Conservation (phyloP, 805 yeast genomes). For the Candida montana region DNA sequence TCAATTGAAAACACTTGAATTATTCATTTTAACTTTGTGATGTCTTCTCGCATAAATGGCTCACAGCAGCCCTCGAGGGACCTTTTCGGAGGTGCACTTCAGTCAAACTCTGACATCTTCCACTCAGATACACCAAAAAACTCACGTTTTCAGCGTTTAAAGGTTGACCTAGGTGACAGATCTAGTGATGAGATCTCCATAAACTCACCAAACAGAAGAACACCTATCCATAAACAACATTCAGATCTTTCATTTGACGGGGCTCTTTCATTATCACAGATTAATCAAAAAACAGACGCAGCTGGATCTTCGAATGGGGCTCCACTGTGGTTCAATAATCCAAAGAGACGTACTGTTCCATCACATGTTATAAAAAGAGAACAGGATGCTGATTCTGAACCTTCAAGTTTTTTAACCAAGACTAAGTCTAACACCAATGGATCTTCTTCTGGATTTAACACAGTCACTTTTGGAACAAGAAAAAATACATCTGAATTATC, state of each 20-base stretch:
- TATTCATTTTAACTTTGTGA: too few relatives aligned
- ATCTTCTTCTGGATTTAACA: constrained; percentile 30
- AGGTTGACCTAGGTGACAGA: constrained; percentile 16
- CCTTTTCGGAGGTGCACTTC: constrained; percentile 21
- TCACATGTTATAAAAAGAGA: constrained; percentile 41
- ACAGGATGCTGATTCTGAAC: constrained; percentile 18
- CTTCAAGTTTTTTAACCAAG: constrained; percentile 20
- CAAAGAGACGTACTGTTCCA: constrained; percentile 44
- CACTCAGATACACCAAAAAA: constrained; percentile 14
- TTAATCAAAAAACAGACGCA: constrained; percentile 20
- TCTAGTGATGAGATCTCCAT: constrained; percentile 18
- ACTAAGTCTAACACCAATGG: constrained; percentile 9
- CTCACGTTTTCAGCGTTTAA: constrained; percentile 21
- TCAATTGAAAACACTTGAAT: too few relatives aligned
- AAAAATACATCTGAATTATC: constrained; percentile 21
- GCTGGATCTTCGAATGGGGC: constrained; percentile 8
- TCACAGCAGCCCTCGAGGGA: constrained; percentile 20
- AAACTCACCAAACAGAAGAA: constrained; percentile 23
- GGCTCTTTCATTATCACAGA: constrained; percentile 18
- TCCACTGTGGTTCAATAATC: constrained; percentile 36
- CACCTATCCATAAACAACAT: constrained; percentile 21
- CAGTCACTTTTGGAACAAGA: constrained; percentile 34
- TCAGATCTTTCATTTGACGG: constrained; percentile 16
- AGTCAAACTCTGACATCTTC: constrained; percentile 21
- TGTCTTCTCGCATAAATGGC: constrained; percentile 16